Evolutionary conservation across 2,329 filamentous ascomycete genomes (phyloP).

Genomic region (Penicillium sp.): DNA sequence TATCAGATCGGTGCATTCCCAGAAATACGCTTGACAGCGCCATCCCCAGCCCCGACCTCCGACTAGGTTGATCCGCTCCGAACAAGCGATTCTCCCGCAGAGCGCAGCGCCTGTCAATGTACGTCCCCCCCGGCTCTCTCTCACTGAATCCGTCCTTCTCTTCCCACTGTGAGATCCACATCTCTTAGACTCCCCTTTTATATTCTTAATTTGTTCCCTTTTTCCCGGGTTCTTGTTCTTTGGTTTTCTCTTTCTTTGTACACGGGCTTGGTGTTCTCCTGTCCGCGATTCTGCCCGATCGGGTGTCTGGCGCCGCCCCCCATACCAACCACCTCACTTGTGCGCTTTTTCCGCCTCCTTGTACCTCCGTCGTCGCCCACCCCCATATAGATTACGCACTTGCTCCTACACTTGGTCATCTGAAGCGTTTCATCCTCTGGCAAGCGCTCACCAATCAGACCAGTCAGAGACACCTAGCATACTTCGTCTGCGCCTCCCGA

Average conservation of each 20-base stretch:
- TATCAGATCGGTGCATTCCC: slow-evolving; percentile 24
- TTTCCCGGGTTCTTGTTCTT: slow-evolving; percentile 5
- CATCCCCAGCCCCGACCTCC: slow-evolving; percentile 29
- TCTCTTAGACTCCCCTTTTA: slow-evolving; percentile 11
- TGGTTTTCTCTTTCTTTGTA: slow-evolving; percentile 13
- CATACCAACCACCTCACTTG: slow-evolving; percentile 16
- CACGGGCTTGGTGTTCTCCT: slow-evolving; percentile 9
- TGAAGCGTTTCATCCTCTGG: slow-evolving; percentile 3
- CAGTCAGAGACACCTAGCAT: slow-evolving; percentile 3
- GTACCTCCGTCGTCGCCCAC: slow-evolving; percentile 20
- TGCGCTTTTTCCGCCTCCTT: slow-evolving; percentile 21
- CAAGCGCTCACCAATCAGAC: slow-evolving; percentile 8
- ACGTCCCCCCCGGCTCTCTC: slow-evolving; percentile 16
- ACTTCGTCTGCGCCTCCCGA: slow-evolving; percentile 12
- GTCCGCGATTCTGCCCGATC: slow-evolving; percentile 17
- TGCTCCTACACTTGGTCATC: slow-evolving; percentile 4
- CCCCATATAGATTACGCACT: slow-evolving; percentile 13
- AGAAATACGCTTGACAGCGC: slow-evolving; percentile 29
- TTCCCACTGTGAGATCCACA: slow-evolving; percentile 26
- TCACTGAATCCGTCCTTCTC: slow-evolving; percentile 14
- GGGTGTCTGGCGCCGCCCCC: slow-evolving; percentile 16
- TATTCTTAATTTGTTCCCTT: slow-evolving; percentile 8
- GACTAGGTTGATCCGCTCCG: slow-evolving; percentile 30
- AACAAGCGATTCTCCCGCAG: slow-evolving; percentile 33
- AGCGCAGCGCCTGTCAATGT: slow-evolving; percentile 17